Evolutionary conservation across 768 basidiomycete species (phyloP).

Genomic region (Arthromyces matolae): DNA sequence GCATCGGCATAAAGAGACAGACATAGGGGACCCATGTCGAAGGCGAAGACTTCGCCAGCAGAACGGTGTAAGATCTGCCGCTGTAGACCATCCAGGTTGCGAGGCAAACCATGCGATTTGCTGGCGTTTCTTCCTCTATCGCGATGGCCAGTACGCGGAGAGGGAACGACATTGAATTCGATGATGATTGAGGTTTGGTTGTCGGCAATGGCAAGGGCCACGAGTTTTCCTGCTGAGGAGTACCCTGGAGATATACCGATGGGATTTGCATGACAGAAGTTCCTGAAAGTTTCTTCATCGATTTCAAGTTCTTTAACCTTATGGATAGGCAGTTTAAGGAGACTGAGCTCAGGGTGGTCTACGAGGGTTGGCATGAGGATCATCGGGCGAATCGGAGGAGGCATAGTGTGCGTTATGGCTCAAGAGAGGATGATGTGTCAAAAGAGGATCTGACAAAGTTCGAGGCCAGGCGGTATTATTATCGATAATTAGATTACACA

Average conservation of each 20-base stretch:
- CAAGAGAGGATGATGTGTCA: background rate
- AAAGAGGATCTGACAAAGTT: background rate
- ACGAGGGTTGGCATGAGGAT: constrained; percentile 29
- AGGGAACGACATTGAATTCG: constrained; percentile 26
- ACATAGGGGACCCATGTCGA: constrained; percentile 49
- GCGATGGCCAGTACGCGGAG: constrained; percentile 11
- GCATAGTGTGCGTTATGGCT: constrained; percentile 9
- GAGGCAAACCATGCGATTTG: constrained; percentile 9
- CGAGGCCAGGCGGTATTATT: too few relatives aligned
- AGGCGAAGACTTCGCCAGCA: constrained; percentile 44
- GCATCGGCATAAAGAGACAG: constrained; percentile 45
- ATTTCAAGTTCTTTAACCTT: constrained; percentile 26
- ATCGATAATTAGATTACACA: too few relatives aligned
- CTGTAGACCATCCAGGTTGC: constrained; percentile 22
- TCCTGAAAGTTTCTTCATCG: constrained; percentile 19
- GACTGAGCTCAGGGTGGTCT: constrained; percentile 24
- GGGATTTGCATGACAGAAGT: constrained; percentile 34
- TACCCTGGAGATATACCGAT: constrained; percentile 54
- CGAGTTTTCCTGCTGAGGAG: constrained; percentile 36
- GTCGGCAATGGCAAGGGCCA: constrained; percentile 45
- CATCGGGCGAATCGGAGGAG: constrained; percentile 11
- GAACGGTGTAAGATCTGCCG: constrained; percentile 41
- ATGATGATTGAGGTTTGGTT: constrained; percentile 32
- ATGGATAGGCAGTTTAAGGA: constrained; percentile 21
- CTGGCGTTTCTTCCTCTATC: constrained; percentile 15